Base-by-base conservation (phyloP, 345 rosid species). In the Sapria himalayana region DNA sequence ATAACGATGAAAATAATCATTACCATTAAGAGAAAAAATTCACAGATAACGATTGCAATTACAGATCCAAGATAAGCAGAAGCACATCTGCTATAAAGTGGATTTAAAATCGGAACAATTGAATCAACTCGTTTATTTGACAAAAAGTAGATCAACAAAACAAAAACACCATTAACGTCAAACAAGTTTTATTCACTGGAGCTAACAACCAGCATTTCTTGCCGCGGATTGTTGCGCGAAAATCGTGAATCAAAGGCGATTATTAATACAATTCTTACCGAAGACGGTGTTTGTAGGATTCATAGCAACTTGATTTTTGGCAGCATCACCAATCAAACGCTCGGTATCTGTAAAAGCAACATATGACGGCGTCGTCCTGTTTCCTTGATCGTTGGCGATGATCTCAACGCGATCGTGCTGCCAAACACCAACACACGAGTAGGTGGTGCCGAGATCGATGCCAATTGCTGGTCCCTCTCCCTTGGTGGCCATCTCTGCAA, bases 301-400 rank as follows among this genome's bases (percentile, higher is more conserved):
- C 81, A 72, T 76, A 56, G 81, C 81, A 45, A 76, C 86, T 69
- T 76, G 86, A 21, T 76, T 76, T 75, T 76, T 76, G 5, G 85
- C 85, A 0, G 85, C 85, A 60, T 73, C 86, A 7, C 81, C 86
- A 13, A 73, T 73, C 65, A 76, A 57, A 50, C 86, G 65, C 66
- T 76, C 80, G 19, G 78, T 48, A 19, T 76, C 81, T 0, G 78
- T 70, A 51, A 75, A 75, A 2, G 57, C 82, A 5, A 71, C 82
- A 35, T 74, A 74, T 1, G 80, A 72, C 1, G 85, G 85, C 5
- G 81, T 73, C 11, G 81, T 73, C n/a, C 78, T 51, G 67, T 73
- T 70, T 0, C 81, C 86, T 55, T 73, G 84, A 17, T 75, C 84
- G 49, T 75, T 75, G 25, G 79, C 84, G 19, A 75, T 75, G 66